Percentiles rank a stretch among this genome's conserved stretches.
These are phyloP conservation scores for Bipolaris bicolor DNA, from an alignment of 2,329 filamentous ascomycete genomes.

Conservation along the genomic window DNA sequence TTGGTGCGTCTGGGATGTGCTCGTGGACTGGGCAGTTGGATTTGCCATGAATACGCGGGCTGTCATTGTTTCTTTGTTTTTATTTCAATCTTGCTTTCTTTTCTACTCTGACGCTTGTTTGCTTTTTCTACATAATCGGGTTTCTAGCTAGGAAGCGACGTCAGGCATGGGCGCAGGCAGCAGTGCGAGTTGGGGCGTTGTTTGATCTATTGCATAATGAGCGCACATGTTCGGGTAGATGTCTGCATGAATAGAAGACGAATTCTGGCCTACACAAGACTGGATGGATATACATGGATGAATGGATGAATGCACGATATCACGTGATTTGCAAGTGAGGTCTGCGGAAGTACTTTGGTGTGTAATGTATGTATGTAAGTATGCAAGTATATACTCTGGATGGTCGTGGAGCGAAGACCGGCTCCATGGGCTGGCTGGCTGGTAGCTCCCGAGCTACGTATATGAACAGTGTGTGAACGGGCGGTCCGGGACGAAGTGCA, in stretches of 20 bases:
- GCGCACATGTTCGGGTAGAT: constrained; percentile 28
- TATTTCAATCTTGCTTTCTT: neutral
- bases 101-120: neutral
- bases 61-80: constrained; percentile 12
- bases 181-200: constrained; percentile 30
- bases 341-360: no score
- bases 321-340: neutral
- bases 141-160: constrained; percentile 8
- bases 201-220: constrained; percentile 41
- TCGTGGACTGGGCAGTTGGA: constrained; percentile 9
- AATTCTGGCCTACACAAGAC: neutral
- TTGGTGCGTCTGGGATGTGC: constrained; percentile 31
- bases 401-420: neutral
- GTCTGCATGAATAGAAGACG: constrained; percentile 31
- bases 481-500: neutral
- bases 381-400: no score
- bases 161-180: constrained; percentile 18
- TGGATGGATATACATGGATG: neutral
- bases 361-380: no score
- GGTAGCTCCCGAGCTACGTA: neutral
- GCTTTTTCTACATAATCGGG: constrained; percentile 6
- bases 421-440: neutral
- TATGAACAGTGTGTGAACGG: neutral
- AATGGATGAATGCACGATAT: neutral
- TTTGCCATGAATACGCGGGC: constrained; percentile 25